Evolutionary conservation across 352 stramenopile species (phyloP), one percentile per base, ranked within the genome.

Genomic region (Globisporangium carolinianum): DNA sequence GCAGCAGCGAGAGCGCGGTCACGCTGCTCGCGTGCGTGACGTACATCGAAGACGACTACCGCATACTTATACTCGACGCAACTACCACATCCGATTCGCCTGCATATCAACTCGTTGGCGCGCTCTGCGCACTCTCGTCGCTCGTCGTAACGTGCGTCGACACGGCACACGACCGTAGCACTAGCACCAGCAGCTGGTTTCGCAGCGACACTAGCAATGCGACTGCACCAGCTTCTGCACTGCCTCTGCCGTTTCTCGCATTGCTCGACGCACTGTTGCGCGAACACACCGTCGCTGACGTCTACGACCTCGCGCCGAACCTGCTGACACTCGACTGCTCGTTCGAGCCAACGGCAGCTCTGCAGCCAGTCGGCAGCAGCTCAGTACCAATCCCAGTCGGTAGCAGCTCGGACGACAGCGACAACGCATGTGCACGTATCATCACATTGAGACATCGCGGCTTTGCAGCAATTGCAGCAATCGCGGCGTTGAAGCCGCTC

Each of bases 41-140:
- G 18, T 72, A 69, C 57, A 37, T 67, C 4, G 76, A 89, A 38
- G 63, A 83, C 11, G 77, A 89, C 61, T 78, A 78, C 18, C 60
- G 67, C 0, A 11, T 86, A n/a, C 57, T 91, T 9, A 32, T 91
- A 12, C 51, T 91, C 45, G 77, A 88, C 42, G 61, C 69, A 11
- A 61, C 62, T 17, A 32, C 41, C 0, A 35, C 47, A 0, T 53
- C 65, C 41, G 50, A 45, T 3, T 45, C n/a, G 9, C 41, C 15
- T 4, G 57, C 47, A 2, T 50, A 32, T 17, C 58, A 51, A 50
- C 67, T 86, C 32, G 55, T 71, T 15, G 76, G 79, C 14, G 66
- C 65, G 12, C 53, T 89, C 14, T 88, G 69, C 41, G 66, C 68
- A 54, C 62, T 91, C 39, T 89, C 81, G 49, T 91, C 81, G 58